Percentiles rank a stretch among this genome's conserved stretches.
These are phyloP conservation scores for Aspergillus bridgeri DNA, from an alignment of 495 filamentous ascomycete genomes.

Conservation along the genomic window DNA sequence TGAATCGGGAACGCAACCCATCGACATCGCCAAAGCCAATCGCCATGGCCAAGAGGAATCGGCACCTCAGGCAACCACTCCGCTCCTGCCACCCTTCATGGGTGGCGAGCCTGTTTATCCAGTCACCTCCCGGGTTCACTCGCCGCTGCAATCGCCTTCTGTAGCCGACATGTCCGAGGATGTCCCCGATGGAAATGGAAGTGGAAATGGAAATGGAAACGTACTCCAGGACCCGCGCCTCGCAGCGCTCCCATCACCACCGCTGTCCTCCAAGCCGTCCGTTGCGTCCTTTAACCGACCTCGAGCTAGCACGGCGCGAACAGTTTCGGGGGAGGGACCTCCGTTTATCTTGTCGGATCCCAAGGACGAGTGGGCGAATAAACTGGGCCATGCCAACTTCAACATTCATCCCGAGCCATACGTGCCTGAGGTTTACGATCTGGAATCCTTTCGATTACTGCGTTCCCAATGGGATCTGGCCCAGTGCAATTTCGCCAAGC, in stretches of 20 bases:
- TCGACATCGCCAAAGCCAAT: slow-evolving; percentile 59
- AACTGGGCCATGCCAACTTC: slow-evolving; percentile 89
- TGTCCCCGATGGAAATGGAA: slow-evolving; percentile 24
- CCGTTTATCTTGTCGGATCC: slow-evolving; percentile 59
- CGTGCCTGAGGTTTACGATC: slow-evolving; percentile 54
- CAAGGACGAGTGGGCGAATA: slow-evolving; percentile 75
- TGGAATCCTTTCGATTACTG: slow-evolving; percentile 61
- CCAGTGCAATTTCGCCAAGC: slow-evolving; percentile 75
- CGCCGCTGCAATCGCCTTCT: slow-evolving; percentile 79
- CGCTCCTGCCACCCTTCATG: slow-evolving; percentile 76
- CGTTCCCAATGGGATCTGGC: slow-evolving; percentile 78
- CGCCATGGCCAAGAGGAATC: slow-evolving; percentile 50
- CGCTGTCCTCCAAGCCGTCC: slow-evolving; percentile 76
- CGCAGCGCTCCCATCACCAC: slow-evolving; percentile 61
- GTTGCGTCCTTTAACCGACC: slow-evolving; percentile 66
- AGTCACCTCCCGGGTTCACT: slow-evolving; percentile 52
- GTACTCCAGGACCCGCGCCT: slow-evolving; percentile 44
- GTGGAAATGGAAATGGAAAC: no score
- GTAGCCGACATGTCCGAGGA: slow-evolving; percentile 49
- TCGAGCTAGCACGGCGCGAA: slow-evolving; percentile 42
- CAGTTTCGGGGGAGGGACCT: slow-evolving; percentile 54
- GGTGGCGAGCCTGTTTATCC: slow-evolving; percentile 46
- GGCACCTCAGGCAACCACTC: slow-evolving; percentile 66
- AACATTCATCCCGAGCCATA: slow-evolving; percentile 84
- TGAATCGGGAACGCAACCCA: slow-evolving; percentile 41